Percentiles rank a stretch among this genome's conserved stretches.
Evolutionary conservation across 345 rosid species (phyloP).

Genomic region (Ricinus communis): DNA sequence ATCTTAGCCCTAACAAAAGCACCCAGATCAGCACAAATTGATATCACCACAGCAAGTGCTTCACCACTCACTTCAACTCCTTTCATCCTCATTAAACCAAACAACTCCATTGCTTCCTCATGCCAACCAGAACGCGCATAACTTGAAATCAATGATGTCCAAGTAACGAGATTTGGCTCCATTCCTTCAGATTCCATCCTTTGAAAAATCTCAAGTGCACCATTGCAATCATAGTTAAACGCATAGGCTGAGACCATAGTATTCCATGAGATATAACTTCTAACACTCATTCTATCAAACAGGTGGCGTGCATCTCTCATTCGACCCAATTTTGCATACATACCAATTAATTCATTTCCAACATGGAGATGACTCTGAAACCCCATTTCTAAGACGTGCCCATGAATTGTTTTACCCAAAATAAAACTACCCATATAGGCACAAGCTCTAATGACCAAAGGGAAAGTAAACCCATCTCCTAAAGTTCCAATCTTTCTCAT

Average conservation of each 20-base stretch:
- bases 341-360: slow-evolving; percentile 56
- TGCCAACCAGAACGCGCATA: slow-evolving; percentile 50
- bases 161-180: slow-evolving; percentile 63
- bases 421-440: slow-evolving; percentile 29
- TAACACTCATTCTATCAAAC: slow-evolving; percentile 58
- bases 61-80: slow-evolving; percentile 40
- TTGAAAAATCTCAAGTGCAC: slow-evolving; percentile 45
- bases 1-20: slow-evolving; percentile 31
- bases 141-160: slow-evolving; percentile 68
- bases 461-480: slow-evolving; percentile 63
- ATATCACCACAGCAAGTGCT: slow-evolving; percentile 59
- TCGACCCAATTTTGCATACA: slow-evolving; percentile 49
- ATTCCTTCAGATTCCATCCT: slow-evolving; percentile 61
- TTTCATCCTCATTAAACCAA: slow-evolving; percentile 50
- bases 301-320: slow-evolving; percentile 44
- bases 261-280: slow-evolving; percentile 68
- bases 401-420: slow-evolving; percentile 44
- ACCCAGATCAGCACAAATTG: slow-evolving; percentile 47
- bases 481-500: slow-evolving; percentile 50
- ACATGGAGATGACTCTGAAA: slow-evolving; percentile 44
- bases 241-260: slow-evolving; percentile 58
- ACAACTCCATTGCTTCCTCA: slow-evolving; percentile 44
- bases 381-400: slow-evolving; percentile 51
- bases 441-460: slow-evolving; percentile 53
- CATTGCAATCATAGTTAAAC: slow-evolving; percentile 42